phyloP scores from a whole-genome alignment of 139 green algal species.

The Chlamydomonas sphaeroides region DNA sequence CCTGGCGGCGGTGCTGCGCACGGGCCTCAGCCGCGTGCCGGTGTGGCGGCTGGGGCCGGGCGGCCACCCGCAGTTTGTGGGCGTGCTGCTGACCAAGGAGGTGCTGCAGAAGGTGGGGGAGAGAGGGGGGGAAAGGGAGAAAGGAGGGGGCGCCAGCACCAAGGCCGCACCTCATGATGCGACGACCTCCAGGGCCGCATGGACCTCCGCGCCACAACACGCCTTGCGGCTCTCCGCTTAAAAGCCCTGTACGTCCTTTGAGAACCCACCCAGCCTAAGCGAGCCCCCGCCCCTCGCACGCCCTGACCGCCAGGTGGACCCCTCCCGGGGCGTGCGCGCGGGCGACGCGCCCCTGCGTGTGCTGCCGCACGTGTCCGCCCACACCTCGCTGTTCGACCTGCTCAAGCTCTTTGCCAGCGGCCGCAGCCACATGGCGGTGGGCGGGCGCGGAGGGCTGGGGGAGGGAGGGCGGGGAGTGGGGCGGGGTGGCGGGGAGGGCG shows the following conservation, averaged over 20 bases:
- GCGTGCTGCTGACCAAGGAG: conserved; percentile 88
- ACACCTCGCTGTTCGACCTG: conserved; percentile 80
- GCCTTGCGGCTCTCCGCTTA: too few relatives aligned
- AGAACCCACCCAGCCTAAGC: not conserved
- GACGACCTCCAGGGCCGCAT: too few relatives aligned
- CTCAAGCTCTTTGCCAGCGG: conserved; percentile 89
- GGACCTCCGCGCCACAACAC: too few relatives aligned
- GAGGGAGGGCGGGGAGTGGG: too few relatives aligned
- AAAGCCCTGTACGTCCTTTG: not conserved
- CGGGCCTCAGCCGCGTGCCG: conserved; percentile 79
- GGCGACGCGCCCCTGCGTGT: conserved; percentile 24
- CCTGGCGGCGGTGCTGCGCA: conserved; percentile 66
- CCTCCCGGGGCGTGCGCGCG: not conserved
- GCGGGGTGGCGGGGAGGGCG: too few relatives aligned
- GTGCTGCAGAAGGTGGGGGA: conserved; percentile 59
- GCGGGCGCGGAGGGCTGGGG: too few relatives aligned
- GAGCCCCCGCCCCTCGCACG: not conserved
- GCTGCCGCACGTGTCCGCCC: conserved; percentile 44
- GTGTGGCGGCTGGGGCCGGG: conserved; percentile 65
- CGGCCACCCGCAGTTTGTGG: conserved; percentile 52
- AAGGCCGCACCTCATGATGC: too few relatives aligned
- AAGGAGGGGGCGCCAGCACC: too few relatives aligned
- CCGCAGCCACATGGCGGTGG: conserved; percentile 74
- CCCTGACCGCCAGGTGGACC: not conserved
- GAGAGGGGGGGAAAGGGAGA: too few relatives aligned